Conservation (phyloP, 2,329 filamentous ascomycete species). For the Paracoccidioides lutzii region DNA sequence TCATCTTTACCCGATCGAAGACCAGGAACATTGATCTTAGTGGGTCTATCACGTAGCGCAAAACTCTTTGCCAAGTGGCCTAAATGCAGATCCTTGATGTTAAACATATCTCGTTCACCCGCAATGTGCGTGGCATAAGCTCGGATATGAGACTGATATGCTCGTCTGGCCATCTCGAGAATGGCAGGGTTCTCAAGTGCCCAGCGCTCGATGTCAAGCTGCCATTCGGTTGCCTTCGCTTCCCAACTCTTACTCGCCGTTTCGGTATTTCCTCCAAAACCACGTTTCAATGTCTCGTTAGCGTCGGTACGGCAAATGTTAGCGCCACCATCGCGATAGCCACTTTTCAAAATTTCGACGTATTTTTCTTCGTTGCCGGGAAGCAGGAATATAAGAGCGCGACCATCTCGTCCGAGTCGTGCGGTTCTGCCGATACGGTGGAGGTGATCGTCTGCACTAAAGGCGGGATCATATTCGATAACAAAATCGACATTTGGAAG, state of each 20-base stretch:
- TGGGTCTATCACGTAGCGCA: constrained; percentile 74
- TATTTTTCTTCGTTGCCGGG: constrained; percentile 90
- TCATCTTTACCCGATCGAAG: constrained; percentile 38
- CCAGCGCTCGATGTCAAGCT: constrained; percentile 55
- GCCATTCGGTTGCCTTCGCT: constrained; percentile 52
- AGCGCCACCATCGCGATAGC: constrained; percentile 51
- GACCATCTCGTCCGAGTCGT: constrained; percentile 75
- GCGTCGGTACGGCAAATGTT: constrained; percentile 50
- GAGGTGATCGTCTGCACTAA: constrained; percentile 83
- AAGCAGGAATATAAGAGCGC: constrained; percentile 77
- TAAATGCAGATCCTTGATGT: constrained; percentile 80
- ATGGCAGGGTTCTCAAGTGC: constrained; percentile 50
- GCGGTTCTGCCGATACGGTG: constrained; percentile 92
- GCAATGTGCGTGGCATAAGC: constrained; percentile 91
- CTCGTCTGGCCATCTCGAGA: constrained; percentile 69
- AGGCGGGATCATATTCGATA: constrained; percentile 91
- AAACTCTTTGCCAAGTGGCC: constrained; percentile 93
- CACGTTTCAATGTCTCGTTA: constrained; percentile 55
- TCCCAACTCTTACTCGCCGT: constrained; percentile 45
- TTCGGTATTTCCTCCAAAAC: constrained; percentile 39
- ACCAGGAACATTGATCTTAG: constrained; percentile 52
- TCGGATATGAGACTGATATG: constrained; percentile 81
- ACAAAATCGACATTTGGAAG: constrained; percentile 90
- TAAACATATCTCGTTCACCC: constrained; percentile 73
- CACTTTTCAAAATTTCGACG: constrained; percentile 61